Conservation (phyloP, 495 filamentous ascomycete genomes). For the Neurospora discreta region DNA sequence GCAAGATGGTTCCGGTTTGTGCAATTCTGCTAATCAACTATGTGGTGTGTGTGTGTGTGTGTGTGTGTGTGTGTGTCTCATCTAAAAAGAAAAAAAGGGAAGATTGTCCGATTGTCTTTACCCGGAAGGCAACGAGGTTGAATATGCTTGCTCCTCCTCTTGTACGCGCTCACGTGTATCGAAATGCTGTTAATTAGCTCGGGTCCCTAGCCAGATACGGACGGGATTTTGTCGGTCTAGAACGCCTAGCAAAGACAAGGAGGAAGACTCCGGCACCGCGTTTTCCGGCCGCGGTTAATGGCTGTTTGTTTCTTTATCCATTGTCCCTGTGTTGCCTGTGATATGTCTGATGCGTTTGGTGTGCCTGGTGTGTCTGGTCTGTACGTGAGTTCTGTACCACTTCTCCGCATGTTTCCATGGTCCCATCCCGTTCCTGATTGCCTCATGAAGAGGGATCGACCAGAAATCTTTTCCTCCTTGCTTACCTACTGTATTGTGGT, state of each 20-base stretch:
- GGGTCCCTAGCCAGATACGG: background rate
- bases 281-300: background rate
- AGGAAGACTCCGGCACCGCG: background rate
- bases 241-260: background rate
- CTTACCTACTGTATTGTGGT: no score
- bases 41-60: no score
- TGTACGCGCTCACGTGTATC: background rate
- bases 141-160: background rate
- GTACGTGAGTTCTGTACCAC: background rate
- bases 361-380: background rate
- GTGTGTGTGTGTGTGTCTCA: no score
- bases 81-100: no score
- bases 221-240: no score
- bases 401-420: background rate
- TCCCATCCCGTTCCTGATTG: background rate
- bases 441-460: background rate
- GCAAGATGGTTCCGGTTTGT: background rate
- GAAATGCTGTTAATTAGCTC: background rate
- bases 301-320: no score
- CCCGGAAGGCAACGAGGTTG: background rate
- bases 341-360: no score
- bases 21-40: background rate
- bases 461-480: no score
- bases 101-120: background rate
- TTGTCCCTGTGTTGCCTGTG: no score